phyloP scores from a whole-genome alignment of 139 green algal genomes.

The Dunaliella sp. region DNA sequence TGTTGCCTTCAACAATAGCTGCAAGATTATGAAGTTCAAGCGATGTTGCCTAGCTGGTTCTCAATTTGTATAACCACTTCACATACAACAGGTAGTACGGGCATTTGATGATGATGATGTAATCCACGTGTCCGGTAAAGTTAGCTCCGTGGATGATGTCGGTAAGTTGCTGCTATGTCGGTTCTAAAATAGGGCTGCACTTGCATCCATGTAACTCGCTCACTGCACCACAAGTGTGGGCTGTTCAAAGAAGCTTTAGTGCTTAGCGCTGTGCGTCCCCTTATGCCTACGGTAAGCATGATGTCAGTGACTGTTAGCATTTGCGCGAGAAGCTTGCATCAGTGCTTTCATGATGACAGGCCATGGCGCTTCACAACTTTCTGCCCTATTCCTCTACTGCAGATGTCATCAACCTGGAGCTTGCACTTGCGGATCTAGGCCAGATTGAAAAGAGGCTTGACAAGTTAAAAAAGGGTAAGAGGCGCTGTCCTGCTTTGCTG shows the following conservation, averaged over 20 bases:
- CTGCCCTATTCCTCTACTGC: too few relatives aligned
- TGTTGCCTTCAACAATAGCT: too few relatives aligned
- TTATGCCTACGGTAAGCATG: neutral
- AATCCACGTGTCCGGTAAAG: constrained; percentile 87
- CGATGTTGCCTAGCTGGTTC: too few relatives aligned
- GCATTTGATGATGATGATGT: constrained; percentile 97
- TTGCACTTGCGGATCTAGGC: constrained; percentile 85
- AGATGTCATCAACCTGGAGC: constrained; percentile 96
- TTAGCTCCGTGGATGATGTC: constrained; percentile 29
- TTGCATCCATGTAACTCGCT: too few relatives aligned
- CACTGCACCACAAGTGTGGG: too few relatives aligned
- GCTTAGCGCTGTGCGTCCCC: neutral
- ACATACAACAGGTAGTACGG: constrained; percentile 95
- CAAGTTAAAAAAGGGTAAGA: constrained; percentile 76
- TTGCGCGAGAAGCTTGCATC: constrained; percentile 19
- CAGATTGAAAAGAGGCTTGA: constrained; percentile 89
- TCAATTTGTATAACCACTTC: too few relatives aligned
- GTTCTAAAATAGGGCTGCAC: too few relatives aligned
- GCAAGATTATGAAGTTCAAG: too few relatives aligned
- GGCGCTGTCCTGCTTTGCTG: neutral
- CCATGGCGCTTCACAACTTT: too few relatives aligned
- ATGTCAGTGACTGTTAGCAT: neutral
- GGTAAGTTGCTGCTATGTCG: too few relatives aligned
- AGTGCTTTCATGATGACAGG: too few relatives aligned
- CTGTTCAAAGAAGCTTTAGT: too few relatives aligned